Conservation (phyloP, 306 rosid species). For the Malus sylvestris region DNA sequence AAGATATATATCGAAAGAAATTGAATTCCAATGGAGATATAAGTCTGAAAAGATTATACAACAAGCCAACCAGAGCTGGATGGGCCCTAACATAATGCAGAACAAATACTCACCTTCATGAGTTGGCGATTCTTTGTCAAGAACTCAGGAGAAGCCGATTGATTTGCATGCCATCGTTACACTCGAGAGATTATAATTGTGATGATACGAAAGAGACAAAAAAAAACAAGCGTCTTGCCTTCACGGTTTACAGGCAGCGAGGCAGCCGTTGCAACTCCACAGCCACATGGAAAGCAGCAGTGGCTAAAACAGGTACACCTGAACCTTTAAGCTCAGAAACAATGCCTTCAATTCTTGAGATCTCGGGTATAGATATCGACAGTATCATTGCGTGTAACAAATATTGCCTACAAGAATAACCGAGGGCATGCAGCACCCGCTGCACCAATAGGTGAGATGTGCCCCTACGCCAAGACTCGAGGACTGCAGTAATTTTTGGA, state of each 20-base stretch:
- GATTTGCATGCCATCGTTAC: neutral
- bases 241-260: constrained; percentile 54
- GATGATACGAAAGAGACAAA: constrained; percentile 1
- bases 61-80: constrained; percentile 26
- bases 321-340: constrained; percentile 75
- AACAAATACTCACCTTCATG: constrained; percentile 21
- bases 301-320: constrained; percentile 49
- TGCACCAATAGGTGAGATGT: constrained; percentile 44
- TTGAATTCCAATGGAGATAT: constrained; percentile 22
- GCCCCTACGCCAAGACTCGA: constrained; percentile 69
- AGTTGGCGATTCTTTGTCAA: constrained; percentile 10
- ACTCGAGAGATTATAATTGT: neutral
- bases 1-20: neutral
- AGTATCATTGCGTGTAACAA: constrained; percentile 77
- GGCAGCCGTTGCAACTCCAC: constrained; percentile 89
- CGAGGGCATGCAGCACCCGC: constrained; percentile 70
- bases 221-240: constrained; percentile 18
- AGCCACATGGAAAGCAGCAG: constrained; percentile 65
- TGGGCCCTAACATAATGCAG: constrained; percentile 5
- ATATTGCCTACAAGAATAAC: constrained; percentile 85
- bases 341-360: constrained; percentile 62
- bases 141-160: constrained; percentile 6
- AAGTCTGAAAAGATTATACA: constrained; percentile 29
- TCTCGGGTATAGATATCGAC: constrained; percentile 69
- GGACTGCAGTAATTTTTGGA: constrained; percentile 55